Conservation (phyloP, 2,329 filamentous ascomycete genomes). For the Setomelanomma holmii region DNA sequence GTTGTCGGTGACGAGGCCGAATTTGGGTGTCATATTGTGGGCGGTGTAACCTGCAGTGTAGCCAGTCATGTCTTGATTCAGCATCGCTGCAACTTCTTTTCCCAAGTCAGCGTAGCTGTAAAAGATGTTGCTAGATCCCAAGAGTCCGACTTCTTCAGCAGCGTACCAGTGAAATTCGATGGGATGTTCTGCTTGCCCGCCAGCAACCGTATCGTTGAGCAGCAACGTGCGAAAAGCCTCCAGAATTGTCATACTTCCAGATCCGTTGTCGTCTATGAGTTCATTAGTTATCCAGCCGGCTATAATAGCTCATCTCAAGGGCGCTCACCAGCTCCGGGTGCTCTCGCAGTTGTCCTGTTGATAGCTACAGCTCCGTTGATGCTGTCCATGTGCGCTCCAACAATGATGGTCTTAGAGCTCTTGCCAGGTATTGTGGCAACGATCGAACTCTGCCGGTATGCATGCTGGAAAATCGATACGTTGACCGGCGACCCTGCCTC, state of each 20-base stretch:
- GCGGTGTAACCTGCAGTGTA: constrained; percentile 83
- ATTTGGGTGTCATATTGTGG: constrained; percentile 78
- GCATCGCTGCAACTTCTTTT: constrained; percentile 87
- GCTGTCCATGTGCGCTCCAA: constrained; percentile 82
- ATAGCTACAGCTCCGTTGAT: constrained; percentile 76
- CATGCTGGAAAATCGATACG: constrained; percentile 76
- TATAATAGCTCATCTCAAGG: too few species aligned
- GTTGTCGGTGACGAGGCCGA: constrained; percentile 90
- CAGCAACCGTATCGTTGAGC: constrained; percentile 69
- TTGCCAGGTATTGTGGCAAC: constrained; percentile 88
- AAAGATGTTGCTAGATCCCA: constrained; percentile 90
- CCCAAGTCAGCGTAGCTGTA: constrained; percentile 73
- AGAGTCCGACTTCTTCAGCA: constrained; percentile 83
- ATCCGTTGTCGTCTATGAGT: constrained; percentile 90
- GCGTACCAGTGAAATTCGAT: constrained; percentile 97
- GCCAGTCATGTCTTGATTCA: constrained; percentile 93
- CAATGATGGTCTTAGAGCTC: constrained; percentile 80
- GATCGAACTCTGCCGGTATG: constrained; percentile 87
- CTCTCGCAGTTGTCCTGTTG: constrained; percentile 66
- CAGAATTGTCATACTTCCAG: constrained; percentile 89
- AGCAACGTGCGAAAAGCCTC: constrained; percentile 84
- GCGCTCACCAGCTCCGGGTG: constrained; percentile 74
- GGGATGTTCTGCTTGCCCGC: constrained; percentile 78
- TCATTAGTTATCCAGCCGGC: constrained; percentile 53
- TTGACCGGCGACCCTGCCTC: constrained; percentile 70